phyloP scores from a whole-genome alignment of 805 yeast species.

The Vanderwaltozyma yarrowii region DNA sequence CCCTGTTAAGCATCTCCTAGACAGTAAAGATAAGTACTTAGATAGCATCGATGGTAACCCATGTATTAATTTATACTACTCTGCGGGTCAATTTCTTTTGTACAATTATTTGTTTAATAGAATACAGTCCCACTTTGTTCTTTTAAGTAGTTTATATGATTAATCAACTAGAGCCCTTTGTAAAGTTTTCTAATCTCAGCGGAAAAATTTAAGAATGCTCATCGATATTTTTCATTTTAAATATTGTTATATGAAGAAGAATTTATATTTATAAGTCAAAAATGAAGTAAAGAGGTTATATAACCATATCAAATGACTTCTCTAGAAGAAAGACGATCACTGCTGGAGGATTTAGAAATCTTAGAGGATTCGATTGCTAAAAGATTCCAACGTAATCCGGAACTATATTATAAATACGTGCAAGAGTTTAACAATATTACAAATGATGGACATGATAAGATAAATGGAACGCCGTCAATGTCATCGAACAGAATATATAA shows the following conservation, averaged over 20 bases:
- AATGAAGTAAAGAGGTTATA: background rate
- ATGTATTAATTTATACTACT: background rate
- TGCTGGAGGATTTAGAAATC: slow-evolving; percentile 57
- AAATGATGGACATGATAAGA: no score
- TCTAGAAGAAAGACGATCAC: slow-evolving; percentile 31
- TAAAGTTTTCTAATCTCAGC: no score
- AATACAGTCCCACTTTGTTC: no score
- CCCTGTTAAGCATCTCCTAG: slow-evolving; percentile 8
- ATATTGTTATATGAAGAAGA: no score
- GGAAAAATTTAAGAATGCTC: no score
- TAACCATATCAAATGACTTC: slow-evolving; percentile 7
- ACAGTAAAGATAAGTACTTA: slow-evolving; percentile 4
- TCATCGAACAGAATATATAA: slow-evolving; percentile 21
- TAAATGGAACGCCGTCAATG: no score
- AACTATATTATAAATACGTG: slow-evolving; percentile 32
- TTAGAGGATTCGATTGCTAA: slow-evolving; percentile 58
- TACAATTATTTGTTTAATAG: no score
- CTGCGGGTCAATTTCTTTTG: no score
- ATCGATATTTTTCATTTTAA: no score
- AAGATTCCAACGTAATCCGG: slow-evolving; percentile 54
- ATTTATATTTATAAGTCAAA: no score
- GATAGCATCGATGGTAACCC: slow-evolving; percentile 5
- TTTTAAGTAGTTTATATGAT: no score
- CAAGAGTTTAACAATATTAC: slow-evolving; percentile 3
- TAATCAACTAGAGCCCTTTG: no score